These are phyloP conservation scores for Rhododendron vialii DNA, from an alignment of 148 eudicot genomes.

Conservation along the genomic window DNA sequence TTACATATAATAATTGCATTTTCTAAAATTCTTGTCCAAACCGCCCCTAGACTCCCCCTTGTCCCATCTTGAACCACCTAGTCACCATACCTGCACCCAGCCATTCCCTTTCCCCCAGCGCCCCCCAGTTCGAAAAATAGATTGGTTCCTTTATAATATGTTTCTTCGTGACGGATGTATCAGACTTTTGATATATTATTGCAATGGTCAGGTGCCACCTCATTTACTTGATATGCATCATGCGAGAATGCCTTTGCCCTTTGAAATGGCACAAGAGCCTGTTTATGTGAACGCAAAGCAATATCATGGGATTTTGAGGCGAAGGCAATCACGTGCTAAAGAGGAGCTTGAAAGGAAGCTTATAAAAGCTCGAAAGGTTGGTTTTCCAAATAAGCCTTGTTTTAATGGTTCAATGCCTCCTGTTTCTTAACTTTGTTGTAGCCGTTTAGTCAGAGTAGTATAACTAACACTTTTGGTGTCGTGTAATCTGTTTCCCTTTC, in stretches of 20 bases:
- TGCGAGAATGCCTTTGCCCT: constrained; percentile 78
- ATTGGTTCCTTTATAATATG: too few species aligned
- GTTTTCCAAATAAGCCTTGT: background rate
- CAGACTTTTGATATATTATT: background rate
- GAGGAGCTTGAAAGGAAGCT: constrained; percentile 90
- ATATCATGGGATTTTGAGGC: constrained; percentile 76
- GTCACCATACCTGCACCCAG: background rate
- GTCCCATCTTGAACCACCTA: background rate
- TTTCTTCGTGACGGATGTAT: background rate
- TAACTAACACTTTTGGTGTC: background rate
- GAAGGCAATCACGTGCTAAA: constrained; percentile 95
- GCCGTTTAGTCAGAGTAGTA: background rate
- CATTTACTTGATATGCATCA: constrained; percentile 67
- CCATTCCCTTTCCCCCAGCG: background rate
- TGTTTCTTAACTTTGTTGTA: background rate
- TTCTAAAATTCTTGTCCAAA: too few species aligned
- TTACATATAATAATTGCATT: too few species aligned
- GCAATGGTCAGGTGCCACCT: constrained; percentile 54
- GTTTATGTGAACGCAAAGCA: constrained; percentile 98
- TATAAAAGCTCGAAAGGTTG: constrained; percentile 79
- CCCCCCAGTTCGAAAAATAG: too few species aligned
- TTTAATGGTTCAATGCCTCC: background rate
- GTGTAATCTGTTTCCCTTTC: background rate
- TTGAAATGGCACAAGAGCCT: constrained; percentile 86
- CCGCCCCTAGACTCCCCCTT: too few species aligned